Conservation (phyloP, 2,329 filamentous ascomycete species). For the Pseudopithomyces chartarum region DNA sequence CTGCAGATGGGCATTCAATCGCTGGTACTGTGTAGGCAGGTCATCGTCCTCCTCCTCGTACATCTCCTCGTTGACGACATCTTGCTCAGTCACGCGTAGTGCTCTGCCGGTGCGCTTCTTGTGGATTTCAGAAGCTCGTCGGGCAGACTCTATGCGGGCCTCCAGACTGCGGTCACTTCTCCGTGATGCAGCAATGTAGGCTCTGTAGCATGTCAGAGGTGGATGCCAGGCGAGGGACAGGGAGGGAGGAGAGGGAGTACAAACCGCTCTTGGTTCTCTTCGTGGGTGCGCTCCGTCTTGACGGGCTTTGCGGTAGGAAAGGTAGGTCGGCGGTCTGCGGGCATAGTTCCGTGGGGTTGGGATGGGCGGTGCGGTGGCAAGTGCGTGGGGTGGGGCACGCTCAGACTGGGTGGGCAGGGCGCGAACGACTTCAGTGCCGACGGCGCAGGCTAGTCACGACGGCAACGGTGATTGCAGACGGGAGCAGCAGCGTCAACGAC, state of each 20-base stretch:
- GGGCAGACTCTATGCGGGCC: constrained; percentile 84
- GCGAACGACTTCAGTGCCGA: background rate
- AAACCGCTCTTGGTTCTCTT: constrained; percentile 77
- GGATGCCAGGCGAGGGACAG: background rate
- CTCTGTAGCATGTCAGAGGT: constrained; percentile 55
- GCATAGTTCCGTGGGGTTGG: constrained; percentile 34
- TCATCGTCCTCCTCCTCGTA: constrained; percentile 95
- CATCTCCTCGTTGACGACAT: constrained; percentile 91
- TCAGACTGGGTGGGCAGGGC: constrained; percentile 4
- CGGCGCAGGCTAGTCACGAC: background rate
- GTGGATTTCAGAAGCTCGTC: constrained; percentile 88
- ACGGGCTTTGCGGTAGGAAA: constrained; percentile 45
- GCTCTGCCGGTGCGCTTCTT: constrained; percentile 83
- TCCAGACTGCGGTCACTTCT: constrained; percentile 86
- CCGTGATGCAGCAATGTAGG: constrained; percentile 89
- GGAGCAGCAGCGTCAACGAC: background rate
- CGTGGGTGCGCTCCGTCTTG: constrained; percentile 76
- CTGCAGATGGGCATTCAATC: constrained; percentile 66
- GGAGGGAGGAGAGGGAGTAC: constrained; percentile 15
- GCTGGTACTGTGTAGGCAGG: constrained; percentile 67
- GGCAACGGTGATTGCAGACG: background rate
- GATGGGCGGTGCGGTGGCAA: constrained; percentile 15
- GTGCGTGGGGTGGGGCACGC: constrained; percentile 18
- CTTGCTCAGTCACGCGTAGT: constrained; percentile 81
- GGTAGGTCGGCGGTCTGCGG: constrained; percentile 44